Evolutionary conservation across 2,329 filamentous ascomycete genomes (phyloP), one percentile per base, ranked within the genome.

Genomic region (Chaetoscypha palmicola): DNA sequence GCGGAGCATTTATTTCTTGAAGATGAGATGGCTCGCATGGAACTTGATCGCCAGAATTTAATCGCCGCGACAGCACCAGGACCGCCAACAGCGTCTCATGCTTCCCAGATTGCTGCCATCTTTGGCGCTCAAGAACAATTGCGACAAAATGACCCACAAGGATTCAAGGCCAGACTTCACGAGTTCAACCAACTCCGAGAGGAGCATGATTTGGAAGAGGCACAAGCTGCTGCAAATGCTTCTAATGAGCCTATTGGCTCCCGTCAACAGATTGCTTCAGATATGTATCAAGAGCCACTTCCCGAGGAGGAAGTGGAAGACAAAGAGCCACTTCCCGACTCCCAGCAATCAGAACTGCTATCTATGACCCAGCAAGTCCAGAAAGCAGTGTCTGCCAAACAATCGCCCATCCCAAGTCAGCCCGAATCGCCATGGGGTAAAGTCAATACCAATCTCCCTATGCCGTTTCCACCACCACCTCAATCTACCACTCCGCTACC

Each of bases 291-390:
- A 16, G 41, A 57, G 16, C 38, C 48, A 16, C 45, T 40, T 22
- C 34, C 55, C 31, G 45, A 46, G n/a, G 47, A 56, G 30, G 36
- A 42, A 35, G 49, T 58, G 45, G 65, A 73, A 33, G 58, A 66
- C 20, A 45, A 51, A 38, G 46, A 51, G 37, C 41, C 52, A 35
- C 49, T 48, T 17, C 33, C 51, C 14, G 49, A 49, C 28, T 37
- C 44, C 12, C 34, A 54, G 38, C 63, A 65, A 26, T 66, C 69
- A 38, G 72, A 79, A 48, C 64, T 71, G 16, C 72, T 90, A 11
- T 89, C 86, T 36, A 68, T 94, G 43, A 89, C 86, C 3, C 82
- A 94, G 62, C 86, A 91, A 64, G 86, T 92, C 0, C 85, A 90
- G 64, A 85, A 89, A 65, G 81, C 88, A 24, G 71, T 69, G 14